Conservation (phyloP, 768 basidiomycete species). For the Termitomyces sp. region DNA sequence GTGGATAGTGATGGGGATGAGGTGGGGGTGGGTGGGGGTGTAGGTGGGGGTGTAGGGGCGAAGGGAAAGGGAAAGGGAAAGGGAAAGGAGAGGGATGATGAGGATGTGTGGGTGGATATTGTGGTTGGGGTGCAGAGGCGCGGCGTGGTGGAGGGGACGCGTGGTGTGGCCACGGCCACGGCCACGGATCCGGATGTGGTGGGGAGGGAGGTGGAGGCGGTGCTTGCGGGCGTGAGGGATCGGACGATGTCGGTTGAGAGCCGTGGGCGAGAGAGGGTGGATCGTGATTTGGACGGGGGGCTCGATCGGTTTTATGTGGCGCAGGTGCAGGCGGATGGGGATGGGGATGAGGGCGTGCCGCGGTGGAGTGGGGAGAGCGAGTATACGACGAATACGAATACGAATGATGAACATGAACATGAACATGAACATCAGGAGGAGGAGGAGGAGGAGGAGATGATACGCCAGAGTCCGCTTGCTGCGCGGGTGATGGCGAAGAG, state of each 20-base stretch:
- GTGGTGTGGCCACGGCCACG: slow-evolving; percentile 18
- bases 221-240: slow-evolving; percentile 52
- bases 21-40: slow-evolving; percentile 21
- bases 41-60: slow-evolving; percentile 9
- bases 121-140: slow-evolving; percentile 56
- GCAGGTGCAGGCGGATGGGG: slow-evolving; percentile 33
- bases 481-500: slow-evolving; percentile 26
- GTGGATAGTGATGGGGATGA: slow-evolving; percentile 34
- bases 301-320: slow-evolving; percentile 28
- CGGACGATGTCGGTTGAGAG: slow-evolving; percentile 28
- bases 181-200: slow-evolving; percentile 61
- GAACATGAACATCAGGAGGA: no score
- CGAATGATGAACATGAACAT: slow-evolving; percentile 1
- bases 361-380: slow-evolving; percentile 20
- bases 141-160: slow-evolving; percentile 46
- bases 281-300: slow-evolving; percentile 26
- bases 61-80: slow-evolving; percentile 30
- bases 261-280: slow-evolving; percentile 21
- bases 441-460: slow-evolving; percentile 5
- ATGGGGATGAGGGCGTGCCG: slow-evolving; percentile 25
- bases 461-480: slow-evolving; percentile 9
- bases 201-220: slow-evolving; percentile 68
- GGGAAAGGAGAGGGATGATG: slow-evolving; percentile 41
- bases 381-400: slow-evolving; percentile 16
- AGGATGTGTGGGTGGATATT: slow-evolving; percentile 89